phyloP scores from a whole-genome alignment of 2,329 filamentous ascomycete genomes.

The Zopfia rhizophila region DNA sequence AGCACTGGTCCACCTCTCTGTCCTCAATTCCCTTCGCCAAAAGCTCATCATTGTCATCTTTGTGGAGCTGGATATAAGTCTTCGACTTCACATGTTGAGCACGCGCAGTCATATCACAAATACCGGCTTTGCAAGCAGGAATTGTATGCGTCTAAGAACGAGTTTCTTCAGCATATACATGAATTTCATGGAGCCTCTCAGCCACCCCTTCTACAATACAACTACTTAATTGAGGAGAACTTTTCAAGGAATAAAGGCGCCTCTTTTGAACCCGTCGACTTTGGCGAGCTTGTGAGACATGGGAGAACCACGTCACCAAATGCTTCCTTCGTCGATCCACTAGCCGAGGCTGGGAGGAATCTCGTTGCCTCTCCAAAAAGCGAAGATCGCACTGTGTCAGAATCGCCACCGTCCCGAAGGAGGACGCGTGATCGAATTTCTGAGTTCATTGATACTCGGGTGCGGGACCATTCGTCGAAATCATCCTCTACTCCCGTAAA shows the following conservation, averaged over 20 bases:
- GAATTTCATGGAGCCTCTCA: constrained; percentile 44
- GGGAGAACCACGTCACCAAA: constrained; percentile 36
- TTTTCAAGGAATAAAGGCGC: constrained; percentile 49
- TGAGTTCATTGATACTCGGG: not conserved
- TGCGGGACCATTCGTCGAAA: constrained; percentile 10
- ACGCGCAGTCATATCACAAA: constrained; percentile 45
- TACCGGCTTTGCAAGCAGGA: constrained; percentile 47
- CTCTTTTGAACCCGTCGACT: constrained; percentile 47
- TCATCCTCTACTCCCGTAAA: constrained; percentile 23
- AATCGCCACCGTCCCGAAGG: constrained; percentile 19
- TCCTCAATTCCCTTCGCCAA: constrained; percentile 45
- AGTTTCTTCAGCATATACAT: constrained; percentile 48
- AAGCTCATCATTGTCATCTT: constrained; percentile 48
- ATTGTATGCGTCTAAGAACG: constrained; percentile 45
- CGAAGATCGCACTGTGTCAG: not conserved
- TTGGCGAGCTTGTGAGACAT: constrained; percentile 45
- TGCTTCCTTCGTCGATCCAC: constrained; percentile 38
- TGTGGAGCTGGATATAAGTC: constrained; percentile 46
- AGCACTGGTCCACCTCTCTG: constrained; percentile 44
- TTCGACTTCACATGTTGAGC: constrained; percentile 44
- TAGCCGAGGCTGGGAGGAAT: constrained; percentile 17
- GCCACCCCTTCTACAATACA: constrained; percentile 37
- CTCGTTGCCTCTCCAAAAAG: not conserved
- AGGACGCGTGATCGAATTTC: constrained; percentile 23
- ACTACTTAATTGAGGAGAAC: constrained; percentile 43